Evolutionary conservation across 371 early-diverging fungal genomes (phyloP), one percentile per base, ranked within the genome.

Genomic region (Caulochytrium protostelioides): DNA sequence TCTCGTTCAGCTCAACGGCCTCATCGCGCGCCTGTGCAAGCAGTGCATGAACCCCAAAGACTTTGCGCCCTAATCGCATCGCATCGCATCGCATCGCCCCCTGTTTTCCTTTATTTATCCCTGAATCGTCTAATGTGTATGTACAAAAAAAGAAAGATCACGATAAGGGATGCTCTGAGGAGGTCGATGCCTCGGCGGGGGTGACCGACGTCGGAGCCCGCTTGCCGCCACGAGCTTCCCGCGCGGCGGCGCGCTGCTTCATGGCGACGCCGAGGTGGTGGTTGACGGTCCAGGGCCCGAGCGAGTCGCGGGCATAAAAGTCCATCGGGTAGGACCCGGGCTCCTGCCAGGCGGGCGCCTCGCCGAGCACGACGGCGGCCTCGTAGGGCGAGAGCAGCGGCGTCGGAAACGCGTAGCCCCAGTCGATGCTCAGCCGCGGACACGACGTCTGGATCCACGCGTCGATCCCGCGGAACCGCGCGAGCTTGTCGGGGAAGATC

Each of bases 381-480:
- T 99, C 99, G 51, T 95, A 99, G 0, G 98, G 92, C 9, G 83
- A 82, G 24, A 99, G 53, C 26, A 99, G 56, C 10, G 99, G 98
- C 45, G 77, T 87, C 2, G 69, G 51, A 54, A 91, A 99, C 1
- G 86, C 78, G 50, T 82, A 83, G 1, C 98, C 98, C 99, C 99
- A 99, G 58, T 99, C 99, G 25, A 97, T 97, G 3, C 90, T 89
- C 27, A 99, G 60, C 15, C 99, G 56, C 22, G 99, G 98, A 53
- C 99, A 99, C 0, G 90, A 82, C 29, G 94, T 76, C 53, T 99
- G 98, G 33, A 99, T 79, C 79, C 87, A 97, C 51, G 74, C 79
- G 47, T 91, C 92, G 34, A 95, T 72, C n/a, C 85, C 79, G 9
- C 65, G 61, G 44, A 91, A 86, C 61, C 70, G 74, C 12, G 73